Evolutionary conservation across 441 rosid genomes (phyloP).

Genomic region (Gossypium trilobum): DNA sequence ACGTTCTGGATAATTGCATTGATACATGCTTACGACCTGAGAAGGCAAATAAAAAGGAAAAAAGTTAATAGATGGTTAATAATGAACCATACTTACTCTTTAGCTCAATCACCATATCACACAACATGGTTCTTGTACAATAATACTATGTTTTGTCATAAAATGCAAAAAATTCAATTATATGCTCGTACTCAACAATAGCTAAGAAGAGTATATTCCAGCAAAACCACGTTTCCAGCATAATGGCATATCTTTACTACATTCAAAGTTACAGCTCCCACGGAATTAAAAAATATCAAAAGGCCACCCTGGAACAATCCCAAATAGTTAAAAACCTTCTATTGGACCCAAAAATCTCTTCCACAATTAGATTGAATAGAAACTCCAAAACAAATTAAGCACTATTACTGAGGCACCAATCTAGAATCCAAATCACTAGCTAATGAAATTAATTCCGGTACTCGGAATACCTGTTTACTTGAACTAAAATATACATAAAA

Average conservation of each 20-base stretch:
- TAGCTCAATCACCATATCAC: neutral
- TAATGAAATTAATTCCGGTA: neutral
- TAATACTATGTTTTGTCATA: neutral
- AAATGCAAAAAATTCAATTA: neutral
- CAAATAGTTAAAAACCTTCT: neutral
- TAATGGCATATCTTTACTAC: neutral
- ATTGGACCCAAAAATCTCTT: neutral
- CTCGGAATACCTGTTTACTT: neutral
- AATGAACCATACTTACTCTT: neutral
- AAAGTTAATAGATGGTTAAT: neutral
- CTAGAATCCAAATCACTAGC: neutral
- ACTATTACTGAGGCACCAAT: neutral
- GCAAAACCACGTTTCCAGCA: neutral
- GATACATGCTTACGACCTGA: conserved; percentile 53
- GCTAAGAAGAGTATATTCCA: neutral
- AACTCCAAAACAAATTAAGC: neutral
- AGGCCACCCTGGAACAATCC: neutral
- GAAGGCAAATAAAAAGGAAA: neutral
- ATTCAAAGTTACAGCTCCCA: neutral
- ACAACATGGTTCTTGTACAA: neutral
- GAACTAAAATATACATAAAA: neutral
- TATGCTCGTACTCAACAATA: neutral
- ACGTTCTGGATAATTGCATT: conserved; percentile 52
- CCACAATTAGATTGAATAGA: neutral
- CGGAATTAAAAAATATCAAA: neutral